Evolutionary conservation across 495 filamentous ascomycete genomes (phyloP), one percentile per base, ranked within the genome.

Genomic region (Xylona heveae): DNA sequence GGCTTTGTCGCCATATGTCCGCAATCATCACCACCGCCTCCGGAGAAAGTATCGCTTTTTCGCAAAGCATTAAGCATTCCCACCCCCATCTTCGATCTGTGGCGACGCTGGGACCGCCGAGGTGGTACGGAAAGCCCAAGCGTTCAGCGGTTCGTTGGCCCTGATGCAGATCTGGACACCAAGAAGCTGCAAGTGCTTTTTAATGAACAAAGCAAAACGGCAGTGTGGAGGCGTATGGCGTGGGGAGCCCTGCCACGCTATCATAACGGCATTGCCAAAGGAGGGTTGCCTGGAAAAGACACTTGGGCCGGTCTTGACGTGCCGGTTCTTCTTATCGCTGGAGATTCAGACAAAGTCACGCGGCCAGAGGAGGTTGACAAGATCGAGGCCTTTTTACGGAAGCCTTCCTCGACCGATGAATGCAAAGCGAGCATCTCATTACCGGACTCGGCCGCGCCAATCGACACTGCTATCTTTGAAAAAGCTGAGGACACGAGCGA

Each of bases 1-100:
- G 85, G 84, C 1, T 42, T 93, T 3, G 51, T 94, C 16, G 80
- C 67, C 6, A 68, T 93, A 15, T 93, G 81, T 38, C 85, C 85
- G 10, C 57, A 62, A 19, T 68, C 78, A 14, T 54, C 58, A 0
- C 66, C 74, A 3, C 68, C 67, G 19, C 58, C 59, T 1, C 50
- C 62, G n/a, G 42, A 65, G 19, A 56, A 71, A 41, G 52, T 57
- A 6, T 49, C 61, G 21, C 46, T 46, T 8, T 54, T 71, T 21
- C 58, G 59, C 33, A 61, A 61, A 35, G 50, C 77, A 8, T 58
- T 83, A 1, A 58, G 53, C 30, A 53, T 91, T 14, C 84, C 84
- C 0, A 62, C 55, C 3, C 62, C 64, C 10, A 51, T 88, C 6
- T 85, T 94, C 42, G 61, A 91, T 41, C 40, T 84, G 1, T 78